Conservation (phyloP, 129 eudicot species). For the Lactuca sativa region DNA sequence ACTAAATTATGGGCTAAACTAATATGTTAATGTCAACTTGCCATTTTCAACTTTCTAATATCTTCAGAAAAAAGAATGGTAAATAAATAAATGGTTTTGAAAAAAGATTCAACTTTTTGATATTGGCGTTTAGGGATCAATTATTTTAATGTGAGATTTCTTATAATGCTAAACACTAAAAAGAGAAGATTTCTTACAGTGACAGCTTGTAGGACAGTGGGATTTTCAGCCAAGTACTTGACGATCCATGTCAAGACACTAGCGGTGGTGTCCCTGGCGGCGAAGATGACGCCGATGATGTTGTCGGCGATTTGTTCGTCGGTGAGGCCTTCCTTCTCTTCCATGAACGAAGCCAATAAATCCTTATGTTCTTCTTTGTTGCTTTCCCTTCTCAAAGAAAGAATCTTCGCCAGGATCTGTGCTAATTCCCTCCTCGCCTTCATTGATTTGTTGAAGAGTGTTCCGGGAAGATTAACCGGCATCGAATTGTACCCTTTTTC, state of each 20-base stretch:
- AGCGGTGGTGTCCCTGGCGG: slow-evolving; percentile 95
- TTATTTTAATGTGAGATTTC: not conserved
- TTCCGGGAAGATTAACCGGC: slow-evolving; percentile 91
- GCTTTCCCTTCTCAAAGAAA: slow-evolving; percentile 51
- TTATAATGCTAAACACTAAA: not conserved
- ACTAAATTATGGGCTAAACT: not conserved
- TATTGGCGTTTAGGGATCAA: not conserved
- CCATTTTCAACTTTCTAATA: slow-evolving; percentile 1
- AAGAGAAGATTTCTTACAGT: slow-evolving; percentile 49
- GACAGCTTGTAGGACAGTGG: slow-evolving; percentile 79
- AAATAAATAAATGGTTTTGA: not conserved
- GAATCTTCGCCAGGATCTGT: slow-evolving; percentile 78
- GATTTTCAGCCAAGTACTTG: slow-evolving; percentile 84
- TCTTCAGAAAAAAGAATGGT: not conserved
- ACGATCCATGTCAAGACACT: slow-evolving; percentile 94
- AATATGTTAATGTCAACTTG: slow-evolving; percentile 18
- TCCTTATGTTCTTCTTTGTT: slow-evolving; percentile 45
- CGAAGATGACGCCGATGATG: slow-evolving; percentile 90
- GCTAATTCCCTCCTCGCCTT: slow-evolving; percentile 82
- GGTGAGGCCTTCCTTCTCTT: slow-evolving; percentile 73
- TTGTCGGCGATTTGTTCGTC: slow-evolving; percentile 98
- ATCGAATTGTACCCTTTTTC: slow-evolving; percentile 97
- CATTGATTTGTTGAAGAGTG: slow-evolving; percentile 91
- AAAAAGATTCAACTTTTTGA: not conserved
- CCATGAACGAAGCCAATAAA: slow-evolving; percentile 85